Evolutionary conservation across 2,329 filamentous ascomycete genomes (phyloP).

Genomic region (Aspergillus sp.): DNA sequence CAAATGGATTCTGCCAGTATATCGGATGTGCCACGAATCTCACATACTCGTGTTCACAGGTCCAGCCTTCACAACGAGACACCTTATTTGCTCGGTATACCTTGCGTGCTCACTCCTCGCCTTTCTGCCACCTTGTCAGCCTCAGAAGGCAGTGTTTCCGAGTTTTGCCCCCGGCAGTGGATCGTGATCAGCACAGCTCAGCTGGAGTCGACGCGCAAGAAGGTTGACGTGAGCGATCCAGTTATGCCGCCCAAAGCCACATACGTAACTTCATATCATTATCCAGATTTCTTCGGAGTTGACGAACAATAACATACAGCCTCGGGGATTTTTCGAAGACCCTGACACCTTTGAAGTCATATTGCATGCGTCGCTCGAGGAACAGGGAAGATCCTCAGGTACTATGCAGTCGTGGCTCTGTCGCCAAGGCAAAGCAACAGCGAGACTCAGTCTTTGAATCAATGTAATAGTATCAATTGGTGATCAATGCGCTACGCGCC

Average conservation of each 20-base stretch:
- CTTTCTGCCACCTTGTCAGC: not conserved
- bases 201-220: slow-evolving; percentile 12
- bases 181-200: slow-evolving; percentile 12
- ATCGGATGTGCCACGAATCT: slow-evolving; percentile 1
- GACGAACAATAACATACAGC: not conserved
- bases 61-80: not conserved
- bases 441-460: not conserved
- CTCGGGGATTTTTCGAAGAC: not conserved
- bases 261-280: slow-evolving; percentile 7
- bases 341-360: not conserved
- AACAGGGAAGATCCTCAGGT: not conserved
- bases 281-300: not conserved
- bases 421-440: not conserved
- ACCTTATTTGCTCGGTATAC: not conserved
- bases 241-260: slow-evolving; percentile 4
- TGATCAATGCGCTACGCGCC: not conserved
- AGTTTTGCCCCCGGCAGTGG: slow-evolving; percentile 5
- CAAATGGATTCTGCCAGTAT: not conserved
- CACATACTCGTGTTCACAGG: not conserved
- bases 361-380: not conserved
- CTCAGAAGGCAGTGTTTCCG: slow-evolving; percentile 2
- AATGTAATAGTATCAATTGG: not conserved
- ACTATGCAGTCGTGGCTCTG: not conserved
- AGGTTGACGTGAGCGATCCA: slow-evolving; percentile 1
- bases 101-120: not conserved